These are phyloP conservation scores for Diplotaxis tenuifolia DNA, from an alignment of 345 rosid genomes.

Conservation along the genomic window DNA sequence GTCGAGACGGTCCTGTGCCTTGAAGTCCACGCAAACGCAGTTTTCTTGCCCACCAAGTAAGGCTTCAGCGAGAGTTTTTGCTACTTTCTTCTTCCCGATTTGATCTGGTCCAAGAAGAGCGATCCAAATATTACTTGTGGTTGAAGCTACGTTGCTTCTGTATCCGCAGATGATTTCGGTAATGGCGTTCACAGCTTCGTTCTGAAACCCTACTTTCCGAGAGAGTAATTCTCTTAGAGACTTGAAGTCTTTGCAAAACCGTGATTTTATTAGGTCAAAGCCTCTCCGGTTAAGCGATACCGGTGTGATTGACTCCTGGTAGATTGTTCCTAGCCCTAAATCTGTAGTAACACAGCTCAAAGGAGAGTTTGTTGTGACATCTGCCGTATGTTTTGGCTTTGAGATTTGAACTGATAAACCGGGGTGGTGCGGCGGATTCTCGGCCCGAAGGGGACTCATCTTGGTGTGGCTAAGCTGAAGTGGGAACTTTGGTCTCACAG, in stretches of 20 bases:
- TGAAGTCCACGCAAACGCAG: conserved; percentile 50
- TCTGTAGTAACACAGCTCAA: conserved; percentile 53
- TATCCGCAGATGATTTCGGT: conserved; percentile 48
- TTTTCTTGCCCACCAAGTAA: conserved; percentile 46
- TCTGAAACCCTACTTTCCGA: conserved; percentile 60
- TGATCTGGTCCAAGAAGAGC: conserved; percentile 72
- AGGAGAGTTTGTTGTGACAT: conserved; percentile 30
- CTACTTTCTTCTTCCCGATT: conserved; percentile 64
- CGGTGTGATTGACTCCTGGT: conserved; percentile 38
- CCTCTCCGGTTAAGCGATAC: conserved; percentile 33
- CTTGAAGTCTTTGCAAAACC: conserved; percentile 45
- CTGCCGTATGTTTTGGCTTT: conserved; percentile 32
- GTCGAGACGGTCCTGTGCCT: conserved; percentile 37
- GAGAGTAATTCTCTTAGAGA: conserved; percentile 45
- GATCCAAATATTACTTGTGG: conserved; percentile 52
- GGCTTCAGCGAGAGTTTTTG: conserved; percentile 55
- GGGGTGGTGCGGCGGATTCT: neutral
- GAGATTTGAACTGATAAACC: conserved; percentile 26
- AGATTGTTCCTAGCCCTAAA: conserved; percentile 54
- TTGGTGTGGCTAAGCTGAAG: conserved; percentile 25
- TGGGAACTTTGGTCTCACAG: conserved; percentile 35
- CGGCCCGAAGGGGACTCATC: neutral
- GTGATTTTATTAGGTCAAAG: conserved; percentile 25
- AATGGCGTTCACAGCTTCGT: conserved; percentile 52
- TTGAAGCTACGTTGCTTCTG: conserved; percentile 33